Base-by-base conservation (phyloP, 495 filamentous ascomycete species). In the Penicillium malachiteum region DNA sequence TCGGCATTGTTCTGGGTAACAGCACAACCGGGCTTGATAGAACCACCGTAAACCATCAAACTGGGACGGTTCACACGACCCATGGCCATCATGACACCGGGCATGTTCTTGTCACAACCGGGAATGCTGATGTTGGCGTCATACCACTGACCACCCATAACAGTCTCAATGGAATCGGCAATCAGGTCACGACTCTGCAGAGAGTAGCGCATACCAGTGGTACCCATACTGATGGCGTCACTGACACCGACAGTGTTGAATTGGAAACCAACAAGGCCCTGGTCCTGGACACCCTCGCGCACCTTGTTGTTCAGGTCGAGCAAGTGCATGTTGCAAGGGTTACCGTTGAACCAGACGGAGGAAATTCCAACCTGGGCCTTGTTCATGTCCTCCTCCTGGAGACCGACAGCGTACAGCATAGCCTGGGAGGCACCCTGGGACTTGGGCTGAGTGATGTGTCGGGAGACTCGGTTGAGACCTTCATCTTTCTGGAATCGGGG, bases 81-180 rank as follows among this genome's bases (percentile, higher is more conserved):
- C 94, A 97, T 97, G 40, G 94, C 95, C 78, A 98, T 98, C 56
- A 97, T 74, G 35, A 97, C 94, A 74, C 94, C 94, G 7, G 94
- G 94, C 95, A 98, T 97, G 74, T 98, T 98, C 86, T 98, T 98
- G 80, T 98, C 95, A 72, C 94, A 98, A 39, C 94, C 94, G n/a
- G 94, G 94, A 63, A 98, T 89, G 16, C 90, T 95, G 68, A 98
- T 90, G 70, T 97, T 97, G 66, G 89, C 94, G 72, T 98, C 94
- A 70, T 98, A 98, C 95, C 94, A 98, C 79, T 98, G 94, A 11
- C 90, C 94, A 46, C 90, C 84, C 94, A 98, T 98, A 39, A 97
- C 94, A 7, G 95, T 97, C 81, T 98, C 95, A 62, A 98, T 94
- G 34, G 88, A 92, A 73, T 98, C 95, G 58, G 94, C 94, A 65